Percentiles rank a stretch among this genome's conserved stretches.
Evolutionary conservation across 257 asterid species (phyloP).

Genomic region (Forsythia suspensa): DNA sequence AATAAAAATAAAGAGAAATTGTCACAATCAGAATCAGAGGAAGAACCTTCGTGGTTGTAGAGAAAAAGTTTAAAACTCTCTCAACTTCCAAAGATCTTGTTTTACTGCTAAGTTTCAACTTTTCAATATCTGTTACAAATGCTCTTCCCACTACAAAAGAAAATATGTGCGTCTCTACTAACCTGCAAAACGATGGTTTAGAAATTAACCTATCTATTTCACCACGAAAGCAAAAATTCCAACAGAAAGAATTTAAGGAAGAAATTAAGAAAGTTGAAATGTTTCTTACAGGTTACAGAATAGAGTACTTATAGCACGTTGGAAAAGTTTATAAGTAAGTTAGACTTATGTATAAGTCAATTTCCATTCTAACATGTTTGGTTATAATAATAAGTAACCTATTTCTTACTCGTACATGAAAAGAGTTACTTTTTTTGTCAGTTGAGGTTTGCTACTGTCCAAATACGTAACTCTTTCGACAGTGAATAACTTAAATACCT

Average conservation of each 20-base stretch:
- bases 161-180: conserved; percentile 97
- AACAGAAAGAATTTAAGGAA: conserved; percentile 13
- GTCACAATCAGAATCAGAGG: conserved; percentile 13
- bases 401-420: neutral
- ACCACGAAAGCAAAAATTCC: conserved; percentile 13
- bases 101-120: conserved; percentile 93
- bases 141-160: conserved; percentile 99
- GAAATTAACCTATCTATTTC: conserved; percentile 25
- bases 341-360: no score
- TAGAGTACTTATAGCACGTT: neutral
- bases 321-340: neutral
- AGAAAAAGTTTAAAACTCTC: conserved; percentile 78
- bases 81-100: conserved; percentile 85
- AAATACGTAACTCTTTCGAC: neutral
- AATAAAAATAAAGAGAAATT: neutral
- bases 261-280: neutral
- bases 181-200: conserved; percentile 59
- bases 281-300: neutral
- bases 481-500: neutral
- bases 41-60: conserved; percentile 78
- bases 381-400: no score
- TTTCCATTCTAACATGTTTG: no score
- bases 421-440: neutral
- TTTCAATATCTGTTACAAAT: conserved; percentile 92
- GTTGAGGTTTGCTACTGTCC: neutral